A percentile compares a stretch with the other conserved stretches of the same genome.
phyloP scores from a whole-genome alignment of 768 basidiomycete species.

The Suillus paluster region DNA sequence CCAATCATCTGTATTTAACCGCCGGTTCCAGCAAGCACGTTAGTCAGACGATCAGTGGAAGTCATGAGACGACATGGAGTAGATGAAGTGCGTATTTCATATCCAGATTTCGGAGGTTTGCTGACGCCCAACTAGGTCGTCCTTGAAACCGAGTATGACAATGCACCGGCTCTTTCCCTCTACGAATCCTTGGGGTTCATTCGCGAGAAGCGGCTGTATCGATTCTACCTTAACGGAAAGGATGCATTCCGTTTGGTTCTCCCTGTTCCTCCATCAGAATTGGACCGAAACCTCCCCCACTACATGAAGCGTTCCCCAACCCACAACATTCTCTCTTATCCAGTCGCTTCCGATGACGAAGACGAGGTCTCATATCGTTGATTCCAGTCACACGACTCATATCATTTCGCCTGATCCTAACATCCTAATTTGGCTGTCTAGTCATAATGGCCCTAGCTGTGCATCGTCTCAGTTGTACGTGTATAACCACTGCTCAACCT shows the following conservation, averaged over 20 bases:
- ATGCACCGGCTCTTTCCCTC: constrained; percentile 81
- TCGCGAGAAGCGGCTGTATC: constrained; percentile 89
- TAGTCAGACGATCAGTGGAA: constrained; percentile 82
- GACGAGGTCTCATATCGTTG: constrained; percentile 21
- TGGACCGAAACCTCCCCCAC: constrained; percentile 22
- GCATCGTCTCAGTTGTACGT: constrained; percentile 1
- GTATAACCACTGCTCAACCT: constrained; percentile 1
- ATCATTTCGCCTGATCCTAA: neutral
- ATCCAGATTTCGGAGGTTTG: constrained; percentile 1
- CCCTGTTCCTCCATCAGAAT: constrained; percentile 47
- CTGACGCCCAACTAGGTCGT: constrained; percentile 61
- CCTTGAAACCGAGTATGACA: constrained; percentile 96
- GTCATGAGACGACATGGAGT: constrained; percentile 84
- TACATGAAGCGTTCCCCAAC: constrained; percentile 19
- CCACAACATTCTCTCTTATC: constrained; percentile 22
- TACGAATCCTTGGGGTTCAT: constrained; percentile 96
- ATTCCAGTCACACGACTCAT: constrained; percentile 5
- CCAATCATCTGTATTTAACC: neutral
- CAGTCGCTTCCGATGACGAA: constrained; percentile 32
- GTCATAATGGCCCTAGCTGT: constrained; percentile 7
- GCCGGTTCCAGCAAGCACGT: constrained; percentile 66
- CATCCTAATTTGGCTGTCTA: constrained; percentile 3
- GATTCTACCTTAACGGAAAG: constrained; percentile 97
- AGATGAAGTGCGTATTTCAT: constrained; percentile 73
- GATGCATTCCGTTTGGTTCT: constrained; percentile 90